These are phyloP conservation scores for Pyrenochaeta sp. DNA, from an alignment of 2,329 filamentous ascomycete genomes.

Conservation along the genomic window DNA sequence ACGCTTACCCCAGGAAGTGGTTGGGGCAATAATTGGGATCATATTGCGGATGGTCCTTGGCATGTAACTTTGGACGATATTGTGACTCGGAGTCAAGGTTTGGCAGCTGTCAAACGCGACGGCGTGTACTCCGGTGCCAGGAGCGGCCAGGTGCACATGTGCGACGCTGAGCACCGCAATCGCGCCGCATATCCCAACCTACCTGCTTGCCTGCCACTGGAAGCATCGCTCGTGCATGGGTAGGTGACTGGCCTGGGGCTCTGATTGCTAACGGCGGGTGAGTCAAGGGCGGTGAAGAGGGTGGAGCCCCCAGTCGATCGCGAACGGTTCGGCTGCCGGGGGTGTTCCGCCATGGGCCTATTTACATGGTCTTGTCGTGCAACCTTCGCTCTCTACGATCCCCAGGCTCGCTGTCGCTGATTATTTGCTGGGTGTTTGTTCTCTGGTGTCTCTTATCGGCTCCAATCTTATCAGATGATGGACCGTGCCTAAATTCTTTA, in stretches of 20 bases:
- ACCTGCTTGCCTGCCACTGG: neutral
- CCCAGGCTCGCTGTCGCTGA: neutral
- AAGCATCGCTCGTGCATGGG: slow-evolving; percentile 16
- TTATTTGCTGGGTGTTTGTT: neutral
- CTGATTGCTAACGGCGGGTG: slow-evolving; percentile 10
- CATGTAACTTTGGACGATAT: too few species aligned
- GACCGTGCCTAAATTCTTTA: neutral
- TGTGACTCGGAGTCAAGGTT: neutral
- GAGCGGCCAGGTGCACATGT: neutral
- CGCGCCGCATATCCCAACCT: neutral
- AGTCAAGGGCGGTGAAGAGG: slow-evolving; percentile 28
- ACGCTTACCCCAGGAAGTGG: too few species aligned
- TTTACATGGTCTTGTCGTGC: too few species aligned
- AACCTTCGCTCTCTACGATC: too few species aligned
- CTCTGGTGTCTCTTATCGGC: too few species aligned
- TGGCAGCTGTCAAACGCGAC: neutral
- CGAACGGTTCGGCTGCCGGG: slow-evolving; percentile 11
- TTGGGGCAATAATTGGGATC: too few species aligned
- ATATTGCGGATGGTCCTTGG: too few species aligned
- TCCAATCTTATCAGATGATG: slow-evolving; percentile 18
- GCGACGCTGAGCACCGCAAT: neutral
- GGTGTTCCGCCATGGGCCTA: slow-evolving; percentile 5
- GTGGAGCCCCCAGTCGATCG: slow-evolving; percentile 10
- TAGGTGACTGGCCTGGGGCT: slow-evolving; percentile 13
- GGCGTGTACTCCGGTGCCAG: neutral